phyloP scores from a whole-genome alignment of 495 filamentous ascomycete species.

The Elasticomyces elasticus region DNA sequence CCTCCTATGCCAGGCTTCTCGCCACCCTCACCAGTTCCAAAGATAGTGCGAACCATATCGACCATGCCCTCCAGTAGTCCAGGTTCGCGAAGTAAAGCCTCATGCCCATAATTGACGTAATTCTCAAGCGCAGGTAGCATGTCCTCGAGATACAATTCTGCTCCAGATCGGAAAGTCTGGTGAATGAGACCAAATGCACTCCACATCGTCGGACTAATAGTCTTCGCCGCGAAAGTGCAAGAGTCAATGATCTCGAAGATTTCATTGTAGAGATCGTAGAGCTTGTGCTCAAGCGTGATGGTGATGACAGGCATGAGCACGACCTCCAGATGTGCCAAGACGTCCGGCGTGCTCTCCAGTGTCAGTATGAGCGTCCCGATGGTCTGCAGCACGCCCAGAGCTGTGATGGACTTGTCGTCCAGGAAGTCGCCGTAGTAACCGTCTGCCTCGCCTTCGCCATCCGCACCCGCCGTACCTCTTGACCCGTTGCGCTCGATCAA shows the following conservation, averaged over 20 bases:
- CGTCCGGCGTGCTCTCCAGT: constrained; percentile 89
- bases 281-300: constrained; percentile 92
- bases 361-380: constrained; percentile 96
- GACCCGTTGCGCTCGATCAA: constrained; percentile 70
- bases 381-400: constrained; percentile 90
- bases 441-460: no score
- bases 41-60: constrained; percentile 68
- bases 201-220: constrained; percentile 95
- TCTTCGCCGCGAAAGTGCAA: constrained; percentile 97
- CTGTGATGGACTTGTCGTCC: constrained; percentile 97
- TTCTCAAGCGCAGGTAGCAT: constrained; percentile 98
- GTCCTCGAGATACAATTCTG: constrained; percentile 95
- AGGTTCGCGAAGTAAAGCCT: constrained; percentile 70
- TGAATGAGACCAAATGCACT: constrained; percentile 94
- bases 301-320: constrained; percentile 94
- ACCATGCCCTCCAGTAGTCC: constrained; percentile 77
- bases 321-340: constrained; percentile 84
- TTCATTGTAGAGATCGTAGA: constrained; percentile 95
- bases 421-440: constrained; percentile 84
- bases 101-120: constrained; percentile 81
- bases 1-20: constrained; percentile 88
- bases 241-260: constrained; percentile 98
- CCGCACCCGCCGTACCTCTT: no score
- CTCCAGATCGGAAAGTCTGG: constrained; percentile 90
- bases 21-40: no score